Percentiles rank a stretch among this genome's conserved stretches.
Conservation (phyloP, 2,329 filamentous ascomycete genomes). For the Daldinia eschscholtzii region DNA sequence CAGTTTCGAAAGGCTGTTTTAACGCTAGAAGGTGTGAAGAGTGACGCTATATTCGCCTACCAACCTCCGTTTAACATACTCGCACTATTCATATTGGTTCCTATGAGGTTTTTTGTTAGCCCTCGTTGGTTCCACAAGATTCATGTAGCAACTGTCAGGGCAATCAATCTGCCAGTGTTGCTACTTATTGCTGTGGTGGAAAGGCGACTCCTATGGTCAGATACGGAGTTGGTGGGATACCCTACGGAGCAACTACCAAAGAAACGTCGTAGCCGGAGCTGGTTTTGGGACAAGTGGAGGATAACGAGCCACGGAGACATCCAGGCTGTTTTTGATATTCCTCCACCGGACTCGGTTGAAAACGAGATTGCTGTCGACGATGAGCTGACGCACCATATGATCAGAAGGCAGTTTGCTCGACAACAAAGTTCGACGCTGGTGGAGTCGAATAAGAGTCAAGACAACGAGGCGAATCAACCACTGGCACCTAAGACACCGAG, state of each 20-base stretch:
- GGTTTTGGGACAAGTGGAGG: conserved; percentile 76
- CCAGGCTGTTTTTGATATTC: conserved; percentile 77
- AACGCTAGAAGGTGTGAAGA: conserved; percentile 88
- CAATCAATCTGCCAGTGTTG: conserved; percentile 81
- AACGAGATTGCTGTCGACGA: conserved; percentile 71
- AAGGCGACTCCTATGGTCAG: conserved; percentile 74
- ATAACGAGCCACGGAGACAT: conserved; percentile 80
- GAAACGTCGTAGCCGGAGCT: conserved; percentile 52
- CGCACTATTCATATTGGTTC: conserved; percentile 79
- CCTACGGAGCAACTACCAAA: conserved; percentile 42
- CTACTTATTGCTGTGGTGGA: conserved; percentile 79
- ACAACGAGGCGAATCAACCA: conserved; percentile 30
- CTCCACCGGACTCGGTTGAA: conserved; percentile 72
- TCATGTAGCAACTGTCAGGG: conserved; percentile 80
- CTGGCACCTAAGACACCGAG: conserved; percentile 53
- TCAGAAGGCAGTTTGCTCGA: conserved; percentile 67
- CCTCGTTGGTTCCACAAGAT: conserved; percentile 92
- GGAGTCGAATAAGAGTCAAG: conserved; percentile 29
- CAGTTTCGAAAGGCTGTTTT: conserved; percentile 84
- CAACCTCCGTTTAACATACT: conserved; percentile 87
- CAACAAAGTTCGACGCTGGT: conserved; percentile 56
- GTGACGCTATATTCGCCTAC: conserved; percentile 85
- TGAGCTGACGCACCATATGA: conserved; percentile 69
- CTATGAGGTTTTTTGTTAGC: conserved; percentile 81
- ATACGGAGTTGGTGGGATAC: conserved; percentile 50